Base-by-base conservation (phyloP, 768 basidiomycete species). In the Trametopsis cervina region DNA sequence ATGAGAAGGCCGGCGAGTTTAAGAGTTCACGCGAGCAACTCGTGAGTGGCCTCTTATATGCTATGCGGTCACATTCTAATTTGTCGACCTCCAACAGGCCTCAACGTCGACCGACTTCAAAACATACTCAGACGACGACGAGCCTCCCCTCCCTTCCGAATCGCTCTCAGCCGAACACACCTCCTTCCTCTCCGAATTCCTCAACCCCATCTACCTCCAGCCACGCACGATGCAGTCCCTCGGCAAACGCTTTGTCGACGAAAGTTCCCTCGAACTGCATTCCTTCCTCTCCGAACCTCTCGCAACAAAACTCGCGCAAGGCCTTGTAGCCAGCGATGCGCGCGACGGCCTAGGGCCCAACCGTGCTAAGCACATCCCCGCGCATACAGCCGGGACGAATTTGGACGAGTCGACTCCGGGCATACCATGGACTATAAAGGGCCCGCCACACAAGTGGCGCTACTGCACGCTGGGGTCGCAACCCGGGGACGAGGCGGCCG, bases 361-460 rank as follows among this genome's bases (percentile, higher is more conserved):
- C 27, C 81, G 85, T 18, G 61, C 59, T 7, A 69, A 69, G 4
- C 69, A 65, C 36, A 71, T 94, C 43, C 84, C 90, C 0, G 58
- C 76, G 10, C 92, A 96, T 55, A 66, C 65, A n/a, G 66, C 77
- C 7, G 93, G 92, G 12, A 58, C 66, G 1, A 39, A 49, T 12
- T 67, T 67, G 25, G 72, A 68, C 5, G 61, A 63, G 2, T 68
- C 71, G 3, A 18, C 44, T 12, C 25, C 44, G 17, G 50, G 42
- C 39, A n/a, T 42, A 5, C 50, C 50, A 4, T 98, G 93, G 92
- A 57, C 61, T 12, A 57, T 89, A 60, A 80, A 79, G 57, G 92
- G 94, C 2, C 95, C 95, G 1, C 91, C 95, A 23, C 92, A 94
- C 64, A 92, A 94, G 63, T 90, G 89, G 77, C 89, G 95, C 26